Evolutionary conservation across 2,329 filamentous ascomycete genomes (phyloP).

Genomic region (Aspergillus sp.): DNA sequence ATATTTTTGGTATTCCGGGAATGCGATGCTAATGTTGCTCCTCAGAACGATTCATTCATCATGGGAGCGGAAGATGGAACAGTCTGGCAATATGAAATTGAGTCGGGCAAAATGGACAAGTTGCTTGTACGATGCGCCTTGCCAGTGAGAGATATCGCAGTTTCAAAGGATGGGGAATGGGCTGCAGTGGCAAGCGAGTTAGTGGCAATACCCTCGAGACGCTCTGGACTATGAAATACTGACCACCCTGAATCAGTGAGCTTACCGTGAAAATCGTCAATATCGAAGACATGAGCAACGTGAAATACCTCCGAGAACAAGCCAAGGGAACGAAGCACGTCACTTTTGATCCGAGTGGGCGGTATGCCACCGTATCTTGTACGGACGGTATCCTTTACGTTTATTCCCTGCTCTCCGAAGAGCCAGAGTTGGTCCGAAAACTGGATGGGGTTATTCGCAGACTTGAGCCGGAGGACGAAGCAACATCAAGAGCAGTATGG

Average conservation of each 20-base stretch:
- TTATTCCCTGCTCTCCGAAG: slow-evolving; percentile 73
- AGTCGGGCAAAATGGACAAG: slow-evolving; percentile 64
- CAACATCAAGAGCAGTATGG: slow-evolving; percentile 74
- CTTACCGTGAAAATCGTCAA: slow-evolving; percentile 85
- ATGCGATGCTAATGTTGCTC: slow-evolving; percentile 4
- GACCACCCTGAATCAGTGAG: slow-evolving; percentile 51
- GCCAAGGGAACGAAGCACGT: slow-evolving; percentile 85
- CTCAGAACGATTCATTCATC: slow-evolving; percentile 73
- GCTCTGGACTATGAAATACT: no score
- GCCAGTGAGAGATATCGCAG: slow-evolving; percentile 77
- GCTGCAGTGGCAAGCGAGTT: slow-evolving; percentile 92
- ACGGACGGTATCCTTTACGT: slow-evolving; percentile 87
- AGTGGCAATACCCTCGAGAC: slow-evolving; percentile 19
- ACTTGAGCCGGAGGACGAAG: slow-evolving; percentile 71
- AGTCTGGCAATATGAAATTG: slow-evolving; percentile 88
- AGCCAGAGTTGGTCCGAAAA: slow-evolving; percentile 76
- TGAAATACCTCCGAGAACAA: slow-evolving; percentile 79
- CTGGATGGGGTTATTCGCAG: slow-evolving; percentile 80
- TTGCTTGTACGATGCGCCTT: slow-evolving; percentile 80
- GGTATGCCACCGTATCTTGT: slow-evolving; percentile 73
- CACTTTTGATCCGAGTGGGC: slow-evolving; percentile 76
- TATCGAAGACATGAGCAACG: slow-evolving; percentile 68
- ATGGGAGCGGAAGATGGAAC: slow-evolving; percentile 90
- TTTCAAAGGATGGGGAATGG: slow-evolving; percentile 80
- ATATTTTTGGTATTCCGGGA: background rate